These are phyloP conservation scores for Kodamaea fungicola DNA, from an alignment of 1,139 yeast species.

Conservation along the genomic window DNA sequence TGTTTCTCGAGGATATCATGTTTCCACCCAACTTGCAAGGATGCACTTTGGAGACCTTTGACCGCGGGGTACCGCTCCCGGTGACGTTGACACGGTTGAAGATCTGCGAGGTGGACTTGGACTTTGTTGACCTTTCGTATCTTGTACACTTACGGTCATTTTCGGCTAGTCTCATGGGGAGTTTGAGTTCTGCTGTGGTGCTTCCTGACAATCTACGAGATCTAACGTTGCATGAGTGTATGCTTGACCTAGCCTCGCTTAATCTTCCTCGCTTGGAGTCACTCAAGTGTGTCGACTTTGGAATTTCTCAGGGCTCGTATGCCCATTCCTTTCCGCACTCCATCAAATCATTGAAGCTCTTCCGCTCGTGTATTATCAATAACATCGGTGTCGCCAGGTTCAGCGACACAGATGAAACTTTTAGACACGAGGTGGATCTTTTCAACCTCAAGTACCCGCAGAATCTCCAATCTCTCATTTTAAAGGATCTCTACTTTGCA, in stretches of 20 bases:
- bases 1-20: background rate
- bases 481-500: constrained; percentile 1
- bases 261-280: background rate
- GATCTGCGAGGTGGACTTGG: constrained; percentile 1
- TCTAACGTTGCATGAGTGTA: no score
- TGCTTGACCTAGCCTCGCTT: background rate
- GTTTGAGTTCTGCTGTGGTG: no score
- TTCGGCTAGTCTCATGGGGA: background rate
- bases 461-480: background rate
- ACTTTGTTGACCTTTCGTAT: background rate
- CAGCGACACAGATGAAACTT: background rate
- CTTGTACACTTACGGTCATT: background rate
- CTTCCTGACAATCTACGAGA: no score
- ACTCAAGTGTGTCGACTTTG: constrained; percentile 1
- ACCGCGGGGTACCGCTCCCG: background rate
- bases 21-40: constrained; percentile 1
- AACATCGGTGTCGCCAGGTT: constrained; percentile 1
- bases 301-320: constrained; percentile 1
- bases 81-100: constrained; percentile 1
- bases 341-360: background rate
- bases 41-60: background rate
- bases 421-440: background rate
- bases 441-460: background rate
- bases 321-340: background rate
- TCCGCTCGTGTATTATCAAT: constrained; percentile 1